A percentile compares a stretch with the other conserved stretches of the same genome.
Conservation (phyloP, 2,329 filamentous ascomycete species). For the Fulvia fulva region DNA sequence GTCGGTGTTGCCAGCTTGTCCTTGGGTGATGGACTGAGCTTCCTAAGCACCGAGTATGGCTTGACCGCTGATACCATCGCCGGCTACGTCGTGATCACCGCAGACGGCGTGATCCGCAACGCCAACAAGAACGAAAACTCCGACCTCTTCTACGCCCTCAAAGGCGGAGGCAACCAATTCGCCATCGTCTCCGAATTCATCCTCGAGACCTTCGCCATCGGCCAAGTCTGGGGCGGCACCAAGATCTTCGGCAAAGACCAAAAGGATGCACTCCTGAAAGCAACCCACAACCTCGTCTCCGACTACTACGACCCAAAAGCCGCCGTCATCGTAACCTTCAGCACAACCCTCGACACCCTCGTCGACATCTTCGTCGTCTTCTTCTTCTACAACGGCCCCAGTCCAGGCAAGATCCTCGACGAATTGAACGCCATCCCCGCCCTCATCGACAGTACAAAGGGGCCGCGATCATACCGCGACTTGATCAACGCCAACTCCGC, state of each 20-base stretch:
- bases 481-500: slow-evolving; percentile 17
- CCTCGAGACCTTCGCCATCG: slow-evolving; percentile 23
- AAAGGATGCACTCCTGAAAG: slow-evolving; percentile 40
- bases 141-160: slow-evolving; percentile 27
- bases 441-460: slow-evolving; percentile 15
- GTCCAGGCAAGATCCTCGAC: slow-evolving; percentile 53
- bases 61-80: slow-evolving; percentile 29
- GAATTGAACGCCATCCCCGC: slow-evolving; percentile 45
- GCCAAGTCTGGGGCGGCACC: slow-evolving; percentile 46
- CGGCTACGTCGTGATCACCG: slow-evolving; percentile 31
- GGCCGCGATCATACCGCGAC: slow-evolving; percentile 14
- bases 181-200: slow-evolving; percentile 38
- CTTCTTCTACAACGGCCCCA: slow-evolving; percentile 51
- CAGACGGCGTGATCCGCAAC: slow-evolving; percentile 22
- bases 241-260: slow-evolving; percentile 38
- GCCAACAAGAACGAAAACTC: slow-evolving; percentile 24
- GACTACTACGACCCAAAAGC: slow-evolving; percentile 58
- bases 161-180: slow-evolving; percentile 27
- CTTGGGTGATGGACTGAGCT: slow-evolving; percentile 29
- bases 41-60: slow-evolving; percentile 22
- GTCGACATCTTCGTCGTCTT: slow-evolving; percentile 58
- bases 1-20: slow-evolving; percentile 30
- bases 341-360: slow-evolving; percentile 42
- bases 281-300: slow-evolving; percentile 49
- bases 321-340: slow-evolving; percentile 55